Evolutionary conservation across 1,284 basidiomycete species (phyloP).

Genomic region (Chondrostereum purpureum): DNA sequence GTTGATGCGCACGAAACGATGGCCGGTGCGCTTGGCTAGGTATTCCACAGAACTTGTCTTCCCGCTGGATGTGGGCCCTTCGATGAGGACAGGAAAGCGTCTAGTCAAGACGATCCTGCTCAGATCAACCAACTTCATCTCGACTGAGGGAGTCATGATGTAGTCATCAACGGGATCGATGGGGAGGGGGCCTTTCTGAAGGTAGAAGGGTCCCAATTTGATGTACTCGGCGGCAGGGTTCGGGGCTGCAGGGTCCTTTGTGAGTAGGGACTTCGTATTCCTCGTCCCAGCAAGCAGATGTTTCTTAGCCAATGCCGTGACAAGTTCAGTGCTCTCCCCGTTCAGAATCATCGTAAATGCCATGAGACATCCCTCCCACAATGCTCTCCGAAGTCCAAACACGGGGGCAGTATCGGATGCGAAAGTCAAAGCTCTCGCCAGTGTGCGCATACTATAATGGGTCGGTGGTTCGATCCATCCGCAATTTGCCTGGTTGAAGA

Average conservation of each 20-base stretch:
- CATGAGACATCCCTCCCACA: slow-evolving; percentile 98
- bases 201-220: slow-evolving; percentile 90
- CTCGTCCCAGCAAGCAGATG: slow-evolving; percentile 80
- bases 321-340: slow-evolving; percentile 62
- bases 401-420: slow-evolving; percentile 75
- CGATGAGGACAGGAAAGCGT: slow-evolving; percentile 92
- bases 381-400: slow-evolving; percentile 80
- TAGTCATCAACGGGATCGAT: slow-evolving; percentile 72
- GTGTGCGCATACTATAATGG: slow-evolving; percentile 96
- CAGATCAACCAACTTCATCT: slow-evolving; percentile 88
- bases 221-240: slow-evolving; percentile 53
- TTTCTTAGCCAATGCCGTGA: slow-evolving; percentile 66
- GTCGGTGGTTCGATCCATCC: slow-evolving; percentile 92
- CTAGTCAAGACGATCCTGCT: slow-evolving; percentile 87
- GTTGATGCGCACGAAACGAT: slow-evolving; percentile 97
- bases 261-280: slow-evolving; percentile 73
- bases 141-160: slow-evolving; percentile 95
- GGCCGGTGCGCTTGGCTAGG: slow-evolving; percentile 88
- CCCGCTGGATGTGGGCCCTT: slow-evolving; percentile 96
- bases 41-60: slow-evolving; percentile 98
- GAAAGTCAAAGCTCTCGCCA: slow-evolving; percentile 89
- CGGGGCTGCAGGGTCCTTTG: slow-evolving; percentile 62
- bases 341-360: slow-evolving; percentile 96
- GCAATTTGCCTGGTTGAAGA: slow-evolving; percentile 80
- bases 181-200: slow-evolving; percentile 70